Evolutionary conservation across 1,284 basidiomycete species (phyloP).

Genomic region (Moniliella sp.): DNA sequence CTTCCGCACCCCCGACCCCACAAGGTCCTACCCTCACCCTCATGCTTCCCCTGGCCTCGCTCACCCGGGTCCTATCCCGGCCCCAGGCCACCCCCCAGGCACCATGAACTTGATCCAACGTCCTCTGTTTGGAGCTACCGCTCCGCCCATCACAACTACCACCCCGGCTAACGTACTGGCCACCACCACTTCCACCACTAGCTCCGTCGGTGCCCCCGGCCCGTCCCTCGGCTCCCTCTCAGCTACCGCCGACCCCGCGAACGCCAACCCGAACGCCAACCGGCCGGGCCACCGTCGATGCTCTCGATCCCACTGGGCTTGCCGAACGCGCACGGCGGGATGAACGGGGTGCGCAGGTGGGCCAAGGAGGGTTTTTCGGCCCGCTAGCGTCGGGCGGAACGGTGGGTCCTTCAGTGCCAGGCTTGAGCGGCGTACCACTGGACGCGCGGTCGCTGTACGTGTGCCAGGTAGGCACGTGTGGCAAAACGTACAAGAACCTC

Average conservation of each 20-base stretch:
- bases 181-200: background rate
- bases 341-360: too few relatives aligned
- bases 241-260: background rate
- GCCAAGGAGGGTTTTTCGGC: background rate
- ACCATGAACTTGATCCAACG: background rate
- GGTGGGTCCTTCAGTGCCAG: background rate
- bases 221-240: background rate
- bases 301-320: too few relatives aligned
- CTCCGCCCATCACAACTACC: background rate
- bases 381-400: background rate
- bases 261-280: background rate
- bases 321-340: too few relatives aligned
- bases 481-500: conserved; percentile 72
- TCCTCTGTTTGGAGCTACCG: background rate
- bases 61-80: background rate
- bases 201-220: background rate
- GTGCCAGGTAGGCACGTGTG: conserved; percentile 42
- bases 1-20: conserved; percentile 2
- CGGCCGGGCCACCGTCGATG: too few relatives aligned
- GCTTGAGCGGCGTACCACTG: background rate
- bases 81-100: background rate
- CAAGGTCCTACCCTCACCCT: background rate
- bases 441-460: conserved; percentile 14
- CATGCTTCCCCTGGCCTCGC: background rate
- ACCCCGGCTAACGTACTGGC: background rate